Conservation (phyloP, 202 grass and related monocot species). For the Schoenoplectus triqueter region DNA sequence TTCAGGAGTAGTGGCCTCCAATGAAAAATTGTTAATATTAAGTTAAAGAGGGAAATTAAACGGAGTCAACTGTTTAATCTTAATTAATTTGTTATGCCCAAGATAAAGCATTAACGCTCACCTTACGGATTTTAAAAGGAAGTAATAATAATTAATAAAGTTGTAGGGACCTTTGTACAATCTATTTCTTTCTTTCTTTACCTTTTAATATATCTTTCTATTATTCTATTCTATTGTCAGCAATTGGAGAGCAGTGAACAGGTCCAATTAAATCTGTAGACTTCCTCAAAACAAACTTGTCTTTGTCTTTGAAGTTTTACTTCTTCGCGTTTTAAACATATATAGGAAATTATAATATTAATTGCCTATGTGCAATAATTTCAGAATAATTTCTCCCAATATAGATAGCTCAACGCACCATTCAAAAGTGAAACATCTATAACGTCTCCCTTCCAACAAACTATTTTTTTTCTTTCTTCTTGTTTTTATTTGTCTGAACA, state of each 20-base stretch:
- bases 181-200: conserved; percentile 10
- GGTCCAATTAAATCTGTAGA: not conserved
- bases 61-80: conserved; percentile 22
- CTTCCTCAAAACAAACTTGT: not conserved
- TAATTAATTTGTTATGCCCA: not conserved
- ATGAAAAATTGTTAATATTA: not conserved
- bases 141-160: conserved; percentile 24
- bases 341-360: no score
- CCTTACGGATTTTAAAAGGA: conserved; percentile 10
- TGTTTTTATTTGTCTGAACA: not conserved
- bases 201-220: conserved; percentile 7
- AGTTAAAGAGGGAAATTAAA: not conserved
- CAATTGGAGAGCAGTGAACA: not conserved
- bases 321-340: not conserved
- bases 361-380: not conserved
- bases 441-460: not conserved
- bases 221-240: not conserved
- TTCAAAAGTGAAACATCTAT: no score
- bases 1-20: no score
- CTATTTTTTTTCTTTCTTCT: not conserved
- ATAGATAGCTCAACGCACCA: no score
- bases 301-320: not conserved
- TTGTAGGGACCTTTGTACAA: not conserved
- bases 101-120: conserved; percentile 4
- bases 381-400: no score